These are phyloP conservation scores for Candida easanensis DNA, from an alignment of 805 yeast species.

Conservation along the genomic window DNA sequence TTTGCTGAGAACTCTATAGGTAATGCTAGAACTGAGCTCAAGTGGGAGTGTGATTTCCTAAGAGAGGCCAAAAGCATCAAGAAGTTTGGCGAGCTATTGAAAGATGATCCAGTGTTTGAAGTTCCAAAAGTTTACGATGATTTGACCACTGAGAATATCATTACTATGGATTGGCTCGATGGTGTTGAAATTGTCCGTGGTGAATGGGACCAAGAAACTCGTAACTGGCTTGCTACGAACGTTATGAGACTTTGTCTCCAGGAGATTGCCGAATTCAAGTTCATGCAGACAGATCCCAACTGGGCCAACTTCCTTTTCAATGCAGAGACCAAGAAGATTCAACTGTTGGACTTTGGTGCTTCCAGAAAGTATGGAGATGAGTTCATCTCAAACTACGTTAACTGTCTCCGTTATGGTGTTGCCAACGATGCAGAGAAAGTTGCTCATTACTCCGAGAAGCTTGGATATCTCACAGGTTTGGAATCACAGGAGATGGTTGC, in stretches of 20 bases:
- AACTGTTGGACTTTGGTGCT: constrained; percentile 93
- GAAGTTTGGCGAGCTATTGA: constrained; percentile 60
- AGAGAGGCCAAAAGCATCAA: constrained; percentile 82
- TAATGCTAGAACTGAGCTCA: constrained; percentile 87
- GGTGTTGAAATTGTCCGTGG: constrained; percentile 83
- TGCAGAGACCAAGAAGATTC: constrained; percentile 64
- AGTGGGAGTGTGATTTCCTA: constrained; percentile 96
- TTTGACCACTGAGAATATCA: constrained; percentile 74
- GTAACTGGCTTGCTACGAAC: constrained; percentile 77
- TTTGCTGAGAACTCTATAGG: constrained; percentile 89
- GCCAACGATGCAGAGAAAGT: constrained; percentile 61
- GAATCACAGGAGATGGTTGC: constrained; percentile 85
- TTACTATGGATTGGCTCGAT: constrained; percentile 86
- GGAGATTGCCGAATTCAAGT: constrained; percentile 81
- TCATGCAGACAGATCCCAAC: constrained; percentile 98
- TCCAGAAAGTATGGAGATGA: constrained; percentile 71
- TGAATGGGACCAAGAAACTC: constrained; percentile 67
- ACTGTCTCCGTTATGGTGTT: constrained; percentile 73
- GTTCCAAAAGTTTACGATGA: constrained; percentile 83
- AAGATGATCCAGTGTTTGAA: constrained; percentile 57
- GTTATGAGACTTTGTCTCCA: constrained; percentile 83
- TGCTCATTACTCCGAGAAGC: constrained; percentile 58
- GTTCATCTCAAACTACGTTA: constrained; percentile 68
- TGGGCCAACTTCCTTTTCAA: constrained; percentile 97
- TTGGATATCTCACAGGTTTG: constrained; percentile 90